Evolutionary conservation across 257 asterid genomes (phyloP).

Genomic region (Buddleja alternifolia): DNA sequence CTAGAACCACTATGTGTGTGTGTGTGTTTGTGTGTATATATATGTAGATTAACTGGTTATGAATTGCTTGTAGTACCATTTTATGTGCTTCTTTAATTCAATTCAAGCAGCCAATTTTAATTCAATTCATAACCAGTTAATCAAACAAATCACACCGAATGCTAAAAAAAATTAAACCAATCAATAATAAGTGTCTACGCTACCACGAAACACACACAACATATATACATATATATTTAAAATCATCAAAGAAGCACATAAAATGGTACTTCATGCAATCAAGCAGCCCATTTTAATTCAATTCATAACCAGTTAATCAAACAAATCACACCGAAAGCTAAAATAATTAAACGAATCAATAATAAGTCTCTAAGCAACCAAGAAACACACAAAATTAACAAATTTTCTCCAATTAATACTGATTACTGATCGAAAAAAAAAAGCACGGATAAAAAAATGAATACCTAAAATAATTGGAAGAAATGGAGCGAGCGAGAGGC

Average conservation of each 20-base stretch:
- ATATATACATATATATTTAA: too few species aligned
- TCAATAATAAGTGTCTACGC: conserved; percentile 12
- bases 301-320: conserved; percentile 6
- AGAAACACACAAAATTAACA: conserved; percentile 3
- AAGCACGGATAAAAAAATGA: not conserved
- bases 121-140: conserved; percentile 2
- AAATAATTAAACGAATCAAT: not conserved
- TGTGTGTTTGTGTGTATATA: too few species aligned
- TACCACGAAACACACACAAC: conserved; percentile 12
- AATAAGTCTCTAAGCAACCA: conserved; percentile 19
- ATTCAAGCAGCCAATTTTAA: conserved; percentile 11
- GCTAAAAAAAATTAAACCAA: not conserved
- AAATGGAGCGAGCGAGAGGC: conserved; percentile 16
- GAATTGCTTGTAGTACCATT: too few species aligned
- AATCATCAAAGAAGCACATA: not conserved
- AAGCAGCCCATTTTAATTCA: conserved; percentile 6
- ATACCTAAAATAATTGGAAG: conserved; percentile 29
- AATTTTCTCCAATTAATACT: not conserved
- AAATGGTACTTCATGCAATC: conserved; percentile 18
- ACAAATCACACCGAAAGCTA: conserved; percentile 13
- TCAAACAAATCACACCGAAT: conserved; percentile 15
- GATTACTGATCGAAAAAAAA: not conserved
- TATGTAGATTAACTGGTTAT: too few species aligned
- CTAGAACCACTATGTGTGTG: too few species aligned
- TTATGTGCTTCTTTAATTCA: too few species aligned